A percentile compares a stretch with the other conserved stretches of the same genome.
These are phyloP conservation scores for Iris macrosiphon DNA, from an alignment of 106 monocot species.

Conservation along the genomic window DNA sequence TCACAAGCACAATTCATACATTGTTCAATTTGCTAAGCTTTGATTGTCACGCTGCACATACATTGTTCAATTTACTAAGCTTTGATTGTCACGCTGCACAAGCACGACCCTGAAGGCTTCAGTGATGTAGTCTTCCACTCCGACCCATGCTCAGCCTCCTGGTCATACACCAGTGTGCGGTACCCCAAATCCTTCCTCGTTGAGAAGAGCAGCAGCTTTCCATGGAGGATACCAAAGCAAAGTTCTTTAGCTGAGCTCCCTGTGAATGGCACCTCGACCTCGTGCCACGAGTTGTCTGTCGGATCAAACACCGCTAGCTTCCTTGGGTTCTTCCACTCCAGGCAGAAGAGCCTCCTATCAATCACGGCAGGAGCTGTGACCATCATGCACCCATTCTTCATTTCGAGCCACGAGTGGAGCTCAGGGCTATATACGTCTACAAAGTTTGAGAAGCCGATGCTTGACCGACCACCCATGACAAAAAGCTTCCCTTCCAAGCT, in stretches of 20 bases:
- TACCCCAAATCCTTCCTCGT: slow-evolving; percentile 41
- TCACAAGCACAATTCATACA: no score
- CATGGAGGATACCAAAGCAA: slow-evolving; percentile 44
- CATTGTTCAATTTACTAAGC: no score
- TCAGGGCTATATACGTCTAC: slow-evolving; percentile 62
- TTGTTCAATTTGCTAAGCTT: no score
- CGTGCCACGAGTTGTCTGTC: slow-evolving; percentile 38
- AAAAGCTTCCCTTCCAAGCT: slow-evolving; percentile 55
- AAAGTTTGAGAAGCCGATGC: slow-evolving; percentile 62
- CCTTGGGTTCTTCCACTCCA: slow-evolving; percentile 88
- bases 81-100: slow-evolving; percentile 62
- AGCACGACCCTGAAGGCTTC: slow-evolving; percentile 49
- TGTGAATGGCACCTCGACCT: slow-evolving; percentile 39
- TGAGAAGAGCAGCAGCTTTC: slow-evolving; percentile 57
- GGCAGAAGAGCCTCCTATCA: slow-evolving; percentile 54
- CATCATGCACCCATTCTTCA: slow-evolving; percentile 86
- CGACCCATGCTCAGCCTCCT: slow-evolving; percentile 27
- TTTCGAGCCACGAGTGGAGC: slow-evolving; percentile 41
- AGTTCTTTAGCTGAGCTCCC: slow-evolving; percentile 53
- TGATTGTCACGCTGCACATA: no score
- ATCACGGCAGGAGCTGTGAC: slow-evolving; percentile 70
- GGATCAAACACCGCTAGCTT: slow-evolving; percentile 56
- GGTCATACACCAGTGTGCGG: slow-evolving; percentile 66
- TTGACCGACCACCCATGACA: slow-evolving; percentile 80
- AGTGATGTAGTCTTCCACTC: slow-evolving; percentile 52